phyloP scores from a whole-genome alignment of 106 monocot genomes.

The Acorus gramineus region DNA sequence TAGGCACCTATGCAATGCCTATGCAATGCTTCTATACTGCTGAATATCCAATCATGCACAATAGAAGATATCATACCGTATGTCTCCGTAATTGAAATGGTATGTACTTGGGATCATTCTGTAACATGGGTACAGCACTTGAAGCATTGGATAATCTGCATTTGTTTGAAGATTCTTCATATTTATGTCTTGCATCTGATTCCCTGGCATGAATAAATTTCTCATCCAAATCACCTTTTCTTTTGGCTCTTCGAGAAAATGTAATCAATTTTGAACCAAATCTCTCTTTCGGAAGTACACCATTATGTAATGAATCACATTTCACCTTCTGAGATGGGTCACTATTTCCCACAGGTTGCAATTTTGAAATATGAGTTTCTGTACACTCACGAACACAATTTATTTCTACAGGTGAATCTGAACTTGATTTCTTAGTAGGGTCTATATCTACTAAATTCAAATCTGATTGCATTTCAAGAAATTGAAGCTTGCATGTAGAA shows the following conservation, averaged over 20 bases:
- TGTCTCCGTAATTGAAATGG: slow-evolving; percentile 1
- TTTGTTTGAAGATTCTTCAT: neutral
- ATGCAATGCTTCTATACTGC: too few relatives aligned
- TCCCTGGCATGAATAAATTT: slow-evolving; percentile 1
- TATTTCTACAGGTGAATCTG: slow-evolving; percentile 4
- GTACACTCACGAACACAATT: slow-evolving; percentile 2
- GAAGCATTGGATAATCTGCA: slow-evolving; percentile 4
- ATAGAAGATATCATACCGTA: slow-evolving; percentile 6
- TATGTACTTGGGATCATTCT: neutral
- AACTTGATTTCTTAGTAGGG: slow-evolving; percentile 3
- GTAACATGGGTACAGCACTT: slow-evolving; percentile 1
- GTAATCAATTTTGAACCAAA: slow-evolving; percentile 14
- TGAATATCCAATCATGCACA: neutral
- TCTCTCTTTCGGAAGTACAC: slow-evolving; percentile 6
- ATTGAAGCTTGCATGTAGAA: slow-evolving; percentile 1
- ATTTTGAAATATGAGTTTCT: slow-evolving; percentile 2
- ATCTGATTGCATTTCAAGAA: neutral
- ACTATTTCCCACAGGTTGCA: slow-evolving; percentile 4
- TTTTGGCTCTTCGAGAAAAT: slow-evolving; percentile 33
- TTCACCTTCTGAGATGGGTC: too few relatives aligned
- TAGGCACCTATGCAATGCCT: too few relatives aligned
- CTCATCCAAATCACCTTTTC: slow-evolving; percentile 3
- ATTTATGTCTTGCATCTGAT: neutral
- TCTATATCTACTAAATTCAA: neutral
- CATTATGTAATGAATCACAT: neutral